Base-by-base conservation (phyloP, 1,284 basidiomycete species). In the Pseudozyma hubeiensis region DNA sequence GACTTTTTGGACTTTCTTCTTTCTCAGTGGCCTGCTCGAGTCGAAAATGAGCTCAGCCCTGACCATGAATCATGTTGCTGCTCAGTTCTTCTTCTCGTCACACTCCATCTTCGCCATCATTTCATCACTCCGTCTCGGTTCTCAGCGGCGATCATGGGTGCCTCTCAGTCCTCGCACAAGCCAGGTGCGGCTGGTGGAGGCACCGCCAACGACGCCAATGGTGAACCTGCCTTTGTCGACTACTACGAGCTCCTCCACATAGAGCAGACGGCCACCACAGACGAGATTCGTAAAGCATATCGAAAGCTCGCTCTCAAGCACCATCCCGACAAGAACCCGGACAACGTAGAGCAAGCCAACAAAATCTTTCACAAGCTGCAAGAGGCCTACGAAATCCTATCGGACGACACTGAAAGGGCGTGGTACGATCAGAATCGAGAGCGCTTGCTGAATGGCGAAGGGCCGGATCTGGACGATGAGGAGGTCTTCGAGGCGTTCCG, bases 381-480 rank as follows among this genome's bases (percentile, higher is more conserved):
- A 80, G 93, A 95, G 78, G 96, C 96, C 0, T 98, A 97, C 82
- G 96, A 98, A 88, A 94, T 82, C 16, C 79, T 83, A 3, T 77
- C 69, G 1, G 82, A 83, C 39, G 81, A 79, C 47, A 73, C 69
- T 37, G 95, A 99, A 88, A 88, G 96, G 69, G 94, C 96, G 44
- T 99, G 95, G 93, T 99, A 99, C 84, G 96, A 99, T 84, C 90
- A 90, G n/a, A 95, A 98, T 84, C 89, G 92, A 47, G 91, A 93
- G 35, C 91, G 92, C n/a, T 64, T 85, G 53, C 58, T 83, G 46
- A 64, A 72, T n/a, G 81, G 78, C 24, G 74, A 64, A 3, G 70
- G 65, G 2, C 73, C 74, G 5, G 78, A 78, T 44, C 53, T 80
- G n/a, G 77, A 78, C 24, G 79, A 80, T 40, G 69, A 79, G 7